These are phyloP conservation scores for Diutina siamensis DNA, from an alignment of 1,139 yeast species.

Conservation along the genomic window DNA sequence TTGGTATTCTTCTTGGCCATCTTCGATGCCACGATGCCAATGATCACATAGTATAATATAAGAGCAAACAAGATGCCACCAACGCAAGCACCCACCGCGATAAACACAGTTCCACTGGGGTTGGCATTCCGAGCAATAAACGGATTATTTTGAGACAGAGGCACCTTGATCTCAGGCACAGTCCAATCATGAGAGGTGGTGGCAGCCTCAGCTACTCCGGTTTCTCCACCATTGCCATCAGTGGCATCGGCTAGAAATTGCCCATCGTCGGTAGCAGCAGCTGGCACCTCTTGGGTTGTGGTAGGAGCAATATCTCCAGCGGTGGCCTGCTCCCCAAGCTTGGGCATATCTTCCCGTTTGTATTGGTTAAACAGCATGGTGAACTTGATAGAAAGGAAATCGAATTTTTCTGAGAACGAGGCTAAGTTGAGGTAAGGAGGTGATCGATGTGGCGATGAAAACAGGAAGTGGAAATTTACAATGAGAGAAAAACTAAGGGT, in stretches of 20 bases:
- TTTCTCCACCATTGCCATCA: neutral
- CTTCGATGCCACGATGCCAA: conserved; percentile 27
- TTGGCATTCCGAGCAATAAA: conserved; percentile 37
- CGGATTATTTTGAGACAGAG: conserved; percentile 50
- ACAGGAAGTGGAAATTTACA: too few species aligned
- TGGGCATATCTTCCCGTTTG: neutral
- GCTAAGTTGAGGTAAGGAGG: neutral
- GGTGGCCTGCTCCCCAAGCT: neutral
- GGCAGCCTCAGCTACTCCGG: neutral
- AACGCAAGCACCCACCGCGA: conserved; percentile 62
- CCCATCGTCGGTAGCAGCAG: neutral
- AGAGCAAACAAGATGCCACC: conserved; percentile 42
- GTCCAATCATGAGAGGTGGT: neutral
- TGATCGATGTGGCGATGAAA: too few species aligned
- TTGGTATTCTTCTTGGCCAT: conserved; percentile 25
- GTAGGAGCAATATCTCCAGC: neutral
- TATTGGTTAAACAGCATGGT: neutral
- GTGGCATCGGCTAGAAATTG: too few species aligned
- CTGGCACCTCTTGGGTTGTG: neutral
- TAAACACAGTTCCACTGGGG: conserved; percentile 71
- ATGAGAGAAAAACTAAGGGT: too few species aligned
- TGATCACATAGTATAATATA: conserved; percentile 26
- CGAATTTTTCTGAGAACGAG: neutral
- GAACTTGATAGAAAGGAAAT: neutral
- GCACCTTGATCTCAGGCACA: conserved; percentile 15